Percentiles rank a stretch among this genome's conserved stretches.
Evolutionary conservation across 768 basidiomycete species (phyloP).

Genomic region (Auricularia cornea): DNA sequence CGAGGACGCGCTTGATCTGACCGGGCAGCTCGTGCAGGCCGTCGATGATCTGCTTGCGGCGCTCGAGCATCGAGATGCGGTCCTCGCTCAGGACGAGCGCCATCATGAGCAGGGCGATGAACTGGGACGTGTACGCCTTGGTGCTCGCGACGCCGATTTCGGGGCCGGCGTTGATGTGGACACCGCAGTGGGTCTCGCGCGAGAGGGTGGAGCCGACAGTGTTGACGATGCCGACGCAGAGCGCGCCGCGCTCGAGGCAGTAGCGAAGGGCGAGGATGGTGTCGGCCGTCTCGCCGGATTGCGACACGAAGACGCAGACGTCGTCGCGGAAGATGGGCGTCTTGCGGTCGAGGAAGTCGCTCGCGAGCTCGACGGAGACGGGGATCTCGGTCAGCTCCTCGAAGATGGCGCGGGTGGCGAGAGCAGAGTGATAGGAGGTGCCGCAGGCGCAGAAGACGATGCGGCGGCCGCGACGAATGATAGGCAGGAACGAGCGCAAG

Average conservation of each 20-base stretch:
- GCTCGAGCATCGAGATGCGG: slow-evolving; percentile 83
- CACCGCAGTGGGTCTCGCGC: slow-evolving; percentile 97
- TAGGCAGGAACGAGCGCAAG: slow-evolving; percentile 87
- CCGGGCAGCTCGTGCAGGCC: slow-evolving; percentile 84
- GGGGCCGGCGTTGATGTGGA: slow-evolving; percentile 98
- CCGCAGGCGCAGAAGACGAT: slow-evolving; percentile 99
- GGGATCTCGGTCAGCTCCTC: slow-evolving; percentile 99
- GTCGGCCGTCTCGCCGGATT: slow-evolving; percentile 98
- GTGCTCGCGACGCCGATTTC: slow-evolving; percentile 99
- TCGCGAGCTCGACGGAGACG: slow-evolving; percentile 92
- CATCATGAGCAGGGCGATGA: slow-evolving; percentile 96
- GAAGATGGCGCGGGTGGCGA: slow-evolving; percentile 95
- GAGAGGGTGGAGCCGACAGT: slow-evolving; percentile 97
- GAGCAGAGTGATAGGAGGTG: slow-evolving; percentile 93
- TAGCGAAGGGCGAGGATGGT: slow-evolving; percentile 94
- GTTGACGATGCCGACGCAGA: slow-evolving; percentile 97
- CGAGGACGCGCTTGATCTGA: slow-evolving; percentile 82
- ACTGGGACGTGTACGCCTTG: slow-evolving; percentile 99
- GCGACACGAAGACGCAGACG: slow-evolving; percentile 90
- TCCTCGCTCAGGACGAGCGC: slow-evolving; percentile 98
- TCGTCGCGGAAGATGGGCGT: slow-evolving; percentile 99
- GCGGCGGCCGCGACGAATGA: slow-evolving; percentile 89
- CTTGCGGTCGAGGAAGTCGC: slow-evolving; percentile 97
- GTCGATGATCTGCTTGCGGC: slow-evolving; percentile 88
- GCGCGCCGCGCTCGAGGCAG: slow-evolving; percentile 92